Percentiles rank a stretch among this genome's conserved stretches.
Evolutionary conservation across 1,139 yeast species (phyloP).

Genomic region (Yamadazyma kanchanaburiensis): DNA sequence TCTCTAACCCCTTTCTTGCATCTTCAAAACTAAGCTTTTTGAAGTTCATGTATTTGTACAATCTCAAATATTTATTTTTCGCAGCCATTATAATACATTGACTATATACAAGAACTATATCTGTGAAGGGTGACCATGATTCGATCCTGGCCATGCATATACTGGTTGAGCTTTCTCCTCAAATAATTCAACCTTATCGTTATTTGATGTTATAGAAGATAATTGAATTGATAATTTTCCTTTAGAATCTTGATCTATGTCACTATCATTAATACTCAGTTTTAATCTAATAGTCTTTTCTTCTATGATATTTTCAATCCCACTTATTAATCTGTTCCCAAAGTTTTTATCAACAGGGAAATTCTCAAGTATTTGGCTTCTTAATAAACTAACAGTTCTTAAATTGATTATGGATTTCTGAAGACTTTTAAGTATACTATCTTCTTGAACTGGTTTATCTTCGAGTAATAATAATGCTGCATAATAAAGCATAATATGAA

Average conservation of each 20-base stretch:
- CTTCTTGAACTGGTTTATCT: slow-evolving; percentile 22
- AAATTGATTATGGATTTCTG: slow-evolving; percentile 24
- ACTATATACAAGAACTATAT: not conserved
- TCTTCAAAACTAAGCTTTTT: slow-evolving; percentile 1
- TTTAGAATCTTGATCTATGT: slow-evolving; percentile 11
- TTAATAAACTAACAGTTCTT: slow-evolving; percentile 35
- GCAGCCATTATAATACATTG: slow-evolving; percentile 5
- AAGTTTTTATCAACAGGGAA: slow-evolving; percentile 54
- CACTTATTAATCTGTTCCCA: slow-evolving; percentile 45
- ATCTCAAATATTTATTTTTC: slow-evolving; percentile 1
- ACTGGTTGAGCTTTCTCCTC: slow-evolving; percentile 35
- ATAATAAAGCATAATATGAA: slow-evolving; percentile 67
- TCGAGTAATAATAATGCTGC: slow-evolving; percentile 58
- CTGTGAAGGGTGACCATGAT: slow-evolving; percentile 59
- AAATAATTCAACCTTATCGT: slow-evolving; percentile 16
- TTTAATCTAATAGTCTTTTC: slow-evolving; percentile 27
- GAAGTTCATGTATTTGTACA: slow-evolving; percentile 6
- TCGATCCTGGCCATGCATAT: slow-evolving; percentile 68
- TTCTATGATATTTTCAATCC: slow-evolving; percentile 42
- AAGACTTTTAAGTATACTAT: slow-evolving; percentile 8
- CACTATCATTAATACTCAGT: slow-evolving; percentile 6
- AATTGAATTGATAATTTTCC: slow-evolving; percentile 17
- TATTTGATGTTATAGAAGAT: slow-evolving; percentile 15
- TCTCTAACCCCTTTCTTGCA: slow-evolving; percentile 1
- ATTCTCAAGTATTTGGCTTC: slow-evolving; percentile 40